Evolutionary conservation across 805 yeast genomes (phyloP), one percentile per base, ranked within the genome.

Genomic region (Cyberlindnera sargentensis): DNA sequence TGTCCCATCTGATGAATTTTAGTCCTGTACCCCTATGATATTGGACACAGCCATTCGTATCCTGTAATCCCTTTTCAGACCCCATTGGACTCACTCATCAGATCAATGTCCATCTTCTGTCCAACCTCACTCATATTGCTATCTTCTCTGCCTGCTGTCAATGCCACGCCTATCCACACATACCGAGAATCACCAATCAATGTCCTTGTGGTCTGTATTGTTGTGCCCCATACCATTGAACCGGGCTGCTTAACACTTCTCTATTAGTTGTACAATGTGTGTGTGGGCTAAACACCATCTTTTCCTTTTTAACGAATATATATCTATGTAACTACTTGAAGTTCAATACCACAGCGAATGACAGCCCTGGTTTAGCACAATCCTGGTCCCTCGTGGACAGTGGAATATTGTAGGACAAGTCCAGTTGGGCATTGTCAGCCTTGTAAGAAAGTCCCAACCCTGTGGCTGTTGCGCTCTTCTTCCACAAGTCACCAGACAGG

Each of bases 331-430:
- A 26, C 34, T 30, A 41, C 41, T 44, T 40, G 37, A 57, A 74
- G 40, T 72, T 71, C 40, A 76, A 51, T 3, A 76, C 75, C 10
- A 75, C 66, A 3, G 80, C 78, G 47, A 76, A 69, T 40, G 75
- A 76, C 8, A 80, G 56, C 0, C 86, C 85, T 42, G 80, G 79
- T 45, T 76, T 67, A 23, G 71, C 63, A 10, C 60, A 54, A 46
- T 74, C 82, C 31, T 63, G 62, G 11, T 58, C 51, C 42, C 75
- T 67, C 5, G 70, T 64, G 8, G 73, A 66, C 31, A 80, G 49
- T 5, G 87, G 86, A 41, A 78, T 48, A 27, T 75, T 72, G 48
- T 79, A 71, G 31, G 75, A 72, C 34, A 81, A 62, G 53, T 79
- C 82, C 52, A 80, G 64, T 32, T 71, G 58, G 1, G 84, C 82